Base-by-base conservation (phyloP, 2,329 filamentous ascomycete genomes). In the Aspergillus ibericus region DNA sequence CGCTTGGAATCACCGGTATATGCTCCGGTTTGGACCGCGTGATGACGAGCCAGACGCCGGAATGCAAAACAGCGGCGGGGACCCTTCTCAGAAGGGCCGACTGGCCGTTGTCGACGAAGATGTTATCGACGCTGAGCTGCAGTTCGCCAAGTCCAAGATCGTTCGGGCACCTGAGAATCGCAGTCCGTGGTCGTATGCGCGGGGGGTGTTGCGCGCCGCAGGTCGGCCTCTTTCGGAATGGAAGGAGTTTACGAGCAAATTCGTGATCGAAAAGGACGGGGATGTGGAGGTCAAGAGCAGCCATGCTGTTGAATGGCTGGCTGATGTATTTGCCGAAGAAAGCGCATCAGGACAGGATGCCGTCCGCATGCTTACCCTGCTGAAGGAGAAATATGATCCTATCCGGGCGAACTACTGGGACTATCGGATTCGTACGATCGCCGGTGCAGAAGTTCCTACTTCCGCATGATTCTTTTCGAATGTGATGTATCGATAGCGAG, bases 1-100 rank as follows among this genome's bases (percentile, higher is more conserved):
- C 46, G 95, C 93, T 15, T 99, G 95, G 95, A 96, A 93, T 65
- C 93, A 99, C 80, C 88, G 95, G 53, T 98, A 95, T 82, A 96
- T 93, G 74, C 74, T 98, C n/a, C 86, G 93, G 16, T 96, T 97
- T 84, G 72, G 80, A 83, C 80, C 88, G 82, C 18, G 78, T 10
- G 72, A 73, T 34, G 77, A 76, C 27, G 70, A 75, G 58, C 73
- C 71, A 63, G 63, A 74, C 66, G 60, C 75, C 59, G 69, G 78
- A 64, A 63, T 78, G 71, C 67, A 68, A 13, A 69, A 72, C 27
- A 63, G 60, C 56, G 48, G 54, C 20, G 44, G 62, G 10, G 8
- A 59, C 1, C 58, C 66, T 1, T 59, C 60, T 4, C 66, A 70
- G 15, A 74, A 73, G 58, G 74, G 73, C 3, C 65, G 66, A 5